Evolutionary conservation across 1,284 basidiomycete species (phyloP), one percentile per base, ranked within the genome.

Genomic region (Coniferiporia weirii): DNA sequence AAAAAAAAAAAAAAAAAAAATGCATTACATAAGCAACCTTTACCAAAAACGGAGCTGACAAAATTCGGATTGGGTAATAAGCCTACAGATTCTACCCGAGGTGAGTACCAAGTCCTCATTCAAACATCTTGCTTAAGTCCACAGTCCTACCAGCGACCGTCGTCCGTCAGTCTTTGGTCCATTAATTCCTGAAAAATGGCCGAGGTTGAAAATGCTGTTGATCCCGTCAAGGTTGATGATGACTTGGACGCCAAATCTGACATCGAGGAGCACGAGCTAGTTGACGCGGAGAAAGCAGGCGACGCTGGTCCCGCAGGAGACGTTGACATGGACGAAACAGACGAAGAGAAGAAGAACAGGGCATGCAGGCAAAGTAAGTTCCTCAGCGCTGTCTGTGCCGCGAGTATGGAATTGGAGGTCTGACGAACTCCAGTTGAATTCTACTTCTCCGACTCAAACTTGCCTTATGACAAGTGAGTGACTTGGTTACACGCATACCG

Each of bases 381-480:
- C 15, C 8, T 40, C 12, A 3, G 8, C 3, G 15, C 8, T 3
- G 12, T 13, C 52, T 10, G 8, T 34, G 19, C 27, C 12, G 43
- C 10, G 58, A 54, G 40, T 61, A 53, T 19, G 61, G 56, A 6
- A 55, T 34, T 15, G 62, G 4, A 61, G 48, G 22, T 60, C 58
- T 20, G 1, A 48, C 52, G 20, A 44, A 32, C 19, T 61, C 5
- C 60, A 97, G 95, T 98, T 69, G 93, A 96, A 73, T 99, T 98
- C 75, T 99, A 99, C 80, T 95, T 99, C 75, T 91, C 91, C 54
- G 93, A 97, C 74, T 85, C 94, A 35, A 99, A 99, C 76, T 82
- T 99, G 52, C 96, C 97, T 12, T 95, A 87, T 67, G 97, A 98
- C 83, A 95, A 91, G 87, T 87, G 66, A 49, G 79, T 69, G 10